phyloP scores from a whole-genome alignment of 2,329 filamentous ascomycete genomes.

The Ascochyta fabae region DNA sequence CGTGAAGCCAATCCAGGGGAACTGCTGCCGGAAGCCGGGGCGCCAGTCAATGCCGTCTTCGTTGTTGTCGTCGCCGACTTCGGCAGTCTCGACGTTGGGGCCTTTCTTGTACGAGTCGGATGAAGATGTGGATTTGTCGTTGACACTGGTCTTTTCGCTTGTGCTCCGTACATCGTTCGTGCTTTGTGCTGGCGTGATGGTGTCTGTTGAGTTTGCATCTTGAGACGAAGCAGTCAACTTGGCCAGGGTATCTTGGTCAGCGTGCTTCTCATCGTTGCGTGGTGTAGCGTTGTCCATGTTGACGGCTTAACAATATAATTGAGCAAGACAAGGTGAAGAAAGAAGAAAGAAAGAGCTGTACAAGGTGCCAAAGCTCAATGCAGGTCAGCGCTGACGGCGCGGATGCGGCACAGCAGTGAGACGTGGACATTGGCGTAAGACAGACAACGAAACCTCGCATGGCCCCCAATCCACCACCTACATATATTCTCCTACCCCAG shows the following conservation, averaged over 20 bases:
- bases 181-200: conserved; percentile 2
- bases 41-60: conserved; percentile 33
- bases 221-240: conserved; percentile 8
- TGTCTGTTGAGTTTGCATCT: neutral
- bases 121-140: conserved; percentile 3
- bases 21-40: conserved; percentile 30
- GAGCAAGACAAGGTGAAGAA: neutral
- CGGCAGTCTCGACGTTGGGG: conserved; percentile 14
- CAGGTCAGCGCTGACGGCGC: conserved; percentile 4
- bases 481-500: neutral
- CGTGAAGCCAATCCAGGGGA: conserved; percentile 31
- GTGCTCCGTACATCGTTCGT: neutral
- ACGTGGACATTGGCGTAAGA: conserved; percentile 12
- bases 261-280: neutral
- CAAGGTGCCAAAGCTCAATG: neutral
- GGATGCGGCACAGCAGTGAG: conserved; percentile 12
- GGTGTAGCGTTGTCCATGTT: conserved; percentile 3
- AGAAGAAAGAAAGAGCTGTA: neutral
- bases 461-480: conserved; percentile 2
- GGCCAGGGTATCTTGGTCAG: conserved; percentile 4
- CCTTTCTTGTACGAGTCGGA: conserved; percentile 12
- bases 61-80: conserved; percentile 10
- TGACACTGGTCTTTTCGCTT: conserved; percentile 3
- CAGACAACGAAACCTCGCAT: conserved; percentile 1
- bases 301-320: neutral